Conservation (phyloP, 768 basidiomycete species). For the Galerina marginata region DNA sequence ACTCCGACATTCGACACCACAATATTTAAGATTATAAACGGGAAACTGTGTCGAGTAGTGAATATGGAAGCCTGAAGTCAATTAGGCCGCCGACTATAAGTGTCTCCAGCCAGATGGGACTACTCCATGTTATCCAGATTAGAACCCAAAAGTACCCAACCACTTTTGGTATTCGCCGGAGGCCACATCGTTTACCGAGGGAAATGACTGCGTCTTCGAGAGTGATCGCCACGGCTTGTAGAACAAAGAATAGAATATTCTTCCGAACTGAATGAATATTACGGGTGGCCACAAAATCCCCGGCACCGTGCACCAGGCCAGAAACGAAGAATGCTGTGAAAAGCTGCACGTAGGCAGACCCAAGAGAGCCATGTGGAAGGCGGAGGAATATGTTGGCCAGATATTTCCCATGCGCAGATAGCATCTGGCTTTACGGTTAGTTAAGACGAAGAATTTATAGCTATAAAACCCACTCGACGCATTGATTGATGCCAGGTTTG, state of each 20-base stretch:
- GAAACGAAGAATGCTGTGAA: conserved; percentile 40
- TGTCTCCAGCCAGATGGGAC: conserved; percentile 25
- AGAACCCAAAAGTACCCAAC: conserved; percentile 33
- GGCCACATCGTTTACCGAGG: conserved; percentile 15
- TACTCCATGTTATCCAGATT: conserved; percentile 27
- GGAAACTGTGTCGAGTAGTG: neutral
- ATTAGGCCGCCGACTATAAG: conserved; percentile 1
- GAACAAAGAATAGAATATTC: conserved; percentile 18
- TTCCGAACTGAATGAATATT: conserved; percentile 6
- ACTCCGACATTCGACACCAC: no score
- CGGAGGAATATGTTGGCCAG: conserved; percentile 28
- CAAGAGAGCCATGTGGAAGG: conserved; percentile 28
- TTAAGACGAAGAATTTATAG: neutral
- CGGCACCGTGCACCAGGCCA: conserved; percentile 35
- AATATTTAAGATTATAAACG: no score
- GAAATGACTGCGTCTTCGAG: conserved; percentile 34
- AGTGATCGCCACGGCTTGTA: conserved; percentile 35
- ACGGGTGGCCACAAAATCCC: conserved; percentile 30
- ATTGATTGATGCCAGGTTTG: conserved; percentile 43
- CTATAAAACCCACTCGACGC: conserved; percentile 31
- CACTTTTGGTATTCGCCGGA: conserved; percentile 11
- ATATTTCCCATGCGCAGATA: conserved; percentile 29
- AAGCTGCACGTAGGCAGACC: conserved; percentile 36
- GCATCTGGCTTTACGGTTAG: conserved; percentile 2
- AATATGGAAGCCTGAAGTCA: neutral